Percentiles rank a stretch among this genome's conserved stretches.
phyloP scores from a whole-genome alignment of 148 eudicot species.

The Chenopodium quinoa region DNA sequence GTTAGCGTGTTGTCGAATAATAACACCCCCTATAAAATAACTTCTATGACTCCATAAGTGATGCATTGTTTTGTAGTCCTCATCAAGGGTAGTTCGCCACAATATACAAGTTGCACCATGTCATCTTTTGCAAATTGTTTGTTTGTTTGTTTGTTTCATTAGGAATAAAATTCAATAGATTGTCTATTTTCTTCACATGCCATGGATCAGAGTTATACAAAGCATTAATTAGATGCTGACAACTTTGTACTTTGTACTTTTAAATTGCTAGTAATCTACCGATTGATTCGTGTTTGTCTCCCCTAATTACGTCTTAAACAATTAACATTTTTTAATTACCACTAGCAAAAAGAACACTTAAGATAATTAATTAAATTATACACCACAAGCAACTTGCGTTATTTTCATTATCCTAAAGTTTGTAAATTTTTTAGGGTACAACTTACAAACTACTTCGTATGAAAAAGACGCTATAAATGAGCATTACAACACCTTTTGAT shows the following conservation, averaged over 20 bases:
- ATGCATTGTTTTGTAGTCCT: not conserved
- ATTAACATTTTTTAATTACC: not conserved
- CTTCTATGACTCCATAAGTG: too few relatives aligned
- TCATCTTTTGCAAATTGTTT: not conserved
- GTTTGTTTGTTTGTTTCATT: not conserved
- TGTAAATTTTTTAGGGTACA: not conserved
- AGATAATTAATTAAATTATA: not conserved
- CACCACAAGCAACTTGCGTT: too few relatives aligned
- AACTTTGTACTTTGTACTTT: not conserved
- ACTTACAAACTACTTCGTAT: not conserved
- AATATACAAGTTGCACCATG: not conserved
- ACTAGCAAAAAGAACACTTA: not conserved
- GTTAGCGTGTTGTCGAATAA: too few relatives aligned
- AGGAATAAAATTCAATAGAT: not conserved
- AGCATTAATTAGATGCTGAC: not conserved
- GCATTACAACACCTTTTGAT: not conserved
- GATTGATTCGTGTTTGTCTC: not conserved
- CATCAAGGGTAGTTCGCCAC: not conserved
- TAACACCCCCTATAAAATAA: too few relatives aligned
- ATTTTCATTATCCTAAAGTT: not conserved
- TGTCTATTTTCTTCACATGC: not conserved
- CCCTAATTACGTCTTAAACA: not conserved
- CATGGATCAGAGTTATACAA: not conserved
- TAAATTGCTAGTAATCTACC: too few relatives aligned
- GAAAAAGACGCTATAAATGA: not conserved